Conservation (phyloP, 306 rosid species). For the Quercus robur region DNA sequence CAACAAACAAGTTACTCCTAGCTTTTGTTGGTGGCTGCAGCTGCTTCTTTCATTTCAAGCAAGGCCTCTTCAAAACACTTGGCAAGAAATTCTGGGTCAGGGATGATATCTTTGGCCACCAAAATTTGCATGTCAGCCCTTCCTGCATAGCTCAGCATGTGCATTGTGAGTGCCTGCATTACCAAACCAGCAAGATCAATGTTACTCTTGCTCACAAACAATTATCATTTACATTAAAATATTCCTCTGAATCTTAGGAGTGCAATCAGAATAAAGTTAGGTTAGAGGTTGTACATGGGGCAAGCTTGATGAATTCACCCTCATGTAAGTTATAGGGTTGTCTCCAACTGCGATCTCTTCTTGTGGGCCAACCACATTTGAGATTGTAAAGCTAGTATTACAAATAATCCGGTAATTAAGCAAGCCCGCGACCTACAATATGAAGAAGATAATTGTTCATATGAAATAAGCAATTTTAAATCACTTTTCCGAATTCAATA, state of each 20-base stretch:
- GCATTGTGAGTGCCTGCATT: constrained; percentile 72
- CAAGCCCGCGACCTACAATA: constrained; percentile 55
- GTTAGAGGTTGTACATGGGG: constrained; percentile 60
- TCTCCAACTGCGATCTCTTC: constrained; percentile 57
- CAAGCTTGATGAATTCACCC: constrained; percentile 68
- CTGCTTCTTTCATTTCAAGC: constrained; percentile 67
- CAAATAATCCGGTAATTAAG: constrained; percentile 69
- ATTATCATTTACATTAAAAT: neutral
- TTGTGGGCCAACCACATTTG: constrained; percentile 84
- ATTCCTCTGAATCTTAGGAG: neutral
- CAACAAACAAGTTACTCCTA: neutral
- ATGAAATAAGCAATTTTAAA: neutral
- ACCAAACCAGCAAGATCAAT: constrained; percentile 19
- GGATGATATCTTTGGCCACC: constrained; percentile 89
- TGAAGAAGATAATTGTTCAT: neutral
- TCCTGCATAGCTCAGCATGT: constrained; percentile 88
- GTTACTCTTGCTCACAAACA: neutral
- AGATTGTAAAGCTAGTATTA: constrained; percentile 75
- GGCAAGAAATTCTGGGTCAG: constrained; percentile 78
- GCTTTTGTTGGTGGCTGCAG: constrained; percentile 7
- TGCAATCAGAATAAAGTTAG: constrained; percentile 10
- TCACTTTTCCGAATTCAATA: neutral
- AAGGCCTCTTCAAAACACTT: constrained; percentile 86
- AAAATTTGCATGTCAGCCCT: constrained; percentile 86
- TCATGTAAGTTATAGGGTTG: constrained; percentile 69